Base-by-base conservation (phyloP, 176 grass and related monocot species). In the Phoenix dactylifera region DNA sequence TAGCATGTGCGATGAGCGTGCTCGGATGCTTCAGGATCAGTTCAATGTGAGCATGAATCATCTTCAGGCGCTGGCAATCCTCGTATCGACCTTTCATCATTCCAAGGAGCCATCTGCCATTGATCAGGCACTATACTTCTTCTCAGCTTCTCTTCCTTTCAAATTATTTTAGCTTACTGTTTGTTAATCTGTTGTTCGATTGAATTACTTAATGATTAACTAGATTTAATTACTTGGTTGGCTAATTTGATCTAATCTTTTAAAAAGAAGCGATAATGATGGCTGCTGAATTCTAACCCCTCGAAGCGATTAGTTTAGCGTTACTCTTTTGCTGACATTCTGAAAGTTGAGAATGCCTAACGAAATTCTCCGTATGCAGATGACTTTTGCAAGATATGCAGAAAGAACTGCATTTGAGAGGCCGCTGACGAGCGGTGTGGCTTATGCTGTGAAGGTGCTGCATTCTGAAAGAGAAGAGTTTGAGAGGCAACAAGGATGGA, bases 1-100 rank as follows among this genome's bases (percentile, higher is more conserved):
- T 29, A 89, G 72, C 77, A 93, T 98, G 94, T 98, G 94, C 54
- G 94, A 98, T 55, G 88, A 98, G 74, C 76, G 94, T 20, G 81
- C 88, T 0, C 75, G 94, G 56, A 98, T 98, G 94, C 94, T 98
- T 23, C 94, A 98, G 68, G 94, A 98, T 51, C 94, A 98, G 79
- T 89, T 98, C 68, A 98, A 98, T 71, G 94, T 98, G 77, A 86
- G 82, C 81, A 89, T 98, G 88, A 92, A 92, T 54, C 94, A 98
- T 65, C 80, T 98, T 3, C 94, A 98, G 80, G 94, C 94, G 12
- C 80, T 98, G 66, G 94, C 94, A 26, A 92, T 93, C 26, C 84
- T 98, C 22, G 76, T 98, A 57, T 89, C 85, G 59, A 98, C 94
- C 22, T 98, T 98, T 81, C 88, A 98, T 70, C 94, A 98, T 67